phyloP scores from a whole-genome alignment of 2,329 filamentous ascomycete species.

The Beauveria brongniartii region DNA sequence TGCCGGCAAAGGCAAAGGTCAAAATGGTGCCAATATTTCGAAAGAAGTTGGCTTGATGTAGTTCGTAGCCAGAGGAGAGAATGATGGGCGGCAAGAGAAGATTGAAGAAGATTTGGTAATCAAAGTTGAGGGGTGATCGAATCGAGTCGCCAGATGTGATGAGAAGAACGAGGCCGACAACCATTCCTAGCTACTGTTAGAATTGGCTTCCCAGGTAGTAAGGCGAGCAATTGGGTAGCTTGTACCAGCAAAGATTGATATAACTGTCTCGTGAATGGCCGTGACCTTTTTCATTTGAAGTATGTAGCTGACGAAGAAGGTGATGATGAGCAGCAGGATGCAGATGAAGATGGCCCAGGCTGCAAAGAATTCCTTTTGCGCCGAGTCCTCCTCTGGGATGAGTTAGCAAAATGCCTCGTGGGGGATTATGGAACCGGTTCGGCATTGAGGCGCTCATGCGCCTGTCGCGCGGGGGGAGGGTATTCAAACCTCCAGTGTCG shows the following conservation, averaged over 20 bases:
- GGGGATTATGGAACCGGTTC: not conserved
- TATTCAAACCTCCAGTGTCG: constrained; percentile 7
- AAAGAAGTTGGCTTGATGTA: constrained; percentile 99
- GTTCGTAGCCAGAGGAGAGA: constrained; percentile 89
- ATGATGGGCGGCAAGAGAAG: constrained; percentile 97
- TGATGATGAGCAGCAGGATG: constrained; percentile 85
- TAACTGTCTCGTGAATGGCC: constrained; percentile 93
- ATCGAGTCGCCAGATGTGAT: constrained; percentile 76
- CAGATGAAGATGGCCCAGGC: constrained; percentile 98
- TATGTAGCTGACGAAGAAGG: constrained; percentile 95
- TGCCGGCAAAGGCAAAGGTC: constrained; percentile 95
- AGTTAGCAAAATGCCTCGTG: not conserved
- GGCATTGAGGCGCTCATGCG: not conserved
- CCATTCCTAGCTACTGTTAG: constrained; percentile 64
- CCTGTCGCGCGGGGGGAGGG: not conserved
- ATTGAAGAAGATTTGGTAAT: constrained; percentile 99
- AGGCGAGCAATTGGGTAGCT: constrained; percentile 1
- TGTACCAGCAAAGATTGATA: constrained; percentile 91
- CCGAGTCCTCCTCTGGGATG: constrained; percentile 61
- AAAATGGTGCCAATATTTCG: constrained; percentile 95
- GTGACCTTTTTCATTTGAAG: constrained; percentile 96
- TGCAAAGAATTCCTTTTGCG: constrained; percentile 87
- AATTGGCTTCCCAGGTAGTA: not conserved
- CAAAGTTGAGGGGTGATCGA: constrained; percentile 86
- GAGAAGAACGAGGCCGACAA: constrained; percentile 81